phyloP scores from a whole-genome alignment of 148 eudicot species.

The Silene latifolia region DNA sequence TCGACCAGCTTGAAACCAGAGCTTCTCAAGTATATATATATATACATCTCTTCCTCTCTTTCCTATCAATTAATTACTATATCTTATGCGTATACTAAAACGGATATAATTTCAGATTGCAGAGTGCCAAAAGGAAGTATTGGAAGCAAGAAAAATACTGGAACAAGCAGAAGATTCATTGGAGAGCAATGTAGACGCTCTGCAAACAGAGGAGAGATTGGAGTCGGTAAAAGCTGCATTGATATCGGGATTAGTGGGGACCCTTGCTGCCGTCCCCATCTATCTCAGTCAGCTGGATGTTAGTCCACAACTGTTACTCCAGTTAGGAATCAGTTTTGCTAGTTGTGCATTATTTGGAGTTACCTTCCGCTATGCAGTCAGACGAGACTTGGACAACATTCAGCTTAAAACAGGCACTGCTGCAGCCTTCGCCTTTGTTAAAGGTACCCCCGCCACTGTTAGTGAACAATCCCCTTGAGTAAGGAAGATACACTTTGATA shows the following conservation, averaged over 20 bases:
- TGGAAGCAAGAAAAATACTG: slow-evolving; percentile 70
- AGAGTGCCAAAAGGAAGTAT: slow-evolving; percentile 80
- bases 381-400: slow-evolving; percentile 81
- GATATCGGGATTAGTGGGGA: slow-evolving; percentile 65
- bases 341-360: slow-evolving; percentile 93
- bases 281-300: slow-evolving; percentile 37
- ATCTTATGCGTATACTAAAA: too few relatives aligned
- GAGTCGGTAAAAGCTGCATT: slow-evolving; percentile 85
- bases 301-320: slow-evolving; percentile 53
- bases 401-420: slow-evolving; percentile 86
- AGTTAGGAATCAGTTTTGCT: slow-evolving; percentile 49
- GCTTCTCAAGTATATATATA: slow-evolving; percentile 52
- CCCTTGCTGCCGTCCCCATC: slow-evolving; percentile 67
- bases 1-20: slow-evolving; percentile 55
- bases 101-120: slow-evolving; percentile 53
- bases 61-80: too few relatives aligned
- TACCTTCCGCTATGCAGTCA: slow-evolving; percentile 74
- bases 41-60: neutral
- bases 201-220: slow-evolving; percentile 51
- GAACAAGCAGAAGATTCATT: slow-evolving; percentile 79
- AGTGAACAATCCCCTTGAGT: neutral
- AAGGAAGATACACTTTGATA: neutral
- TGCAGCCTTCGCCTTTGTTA: slow-evolving; percentile 84
- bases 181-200: slow-evolving; percentile 21
- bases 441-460: slow-evolving; percentile 45